Conservation (phyloP, 345 rosid genomes). For the Citrus trifoliata region DNA sequence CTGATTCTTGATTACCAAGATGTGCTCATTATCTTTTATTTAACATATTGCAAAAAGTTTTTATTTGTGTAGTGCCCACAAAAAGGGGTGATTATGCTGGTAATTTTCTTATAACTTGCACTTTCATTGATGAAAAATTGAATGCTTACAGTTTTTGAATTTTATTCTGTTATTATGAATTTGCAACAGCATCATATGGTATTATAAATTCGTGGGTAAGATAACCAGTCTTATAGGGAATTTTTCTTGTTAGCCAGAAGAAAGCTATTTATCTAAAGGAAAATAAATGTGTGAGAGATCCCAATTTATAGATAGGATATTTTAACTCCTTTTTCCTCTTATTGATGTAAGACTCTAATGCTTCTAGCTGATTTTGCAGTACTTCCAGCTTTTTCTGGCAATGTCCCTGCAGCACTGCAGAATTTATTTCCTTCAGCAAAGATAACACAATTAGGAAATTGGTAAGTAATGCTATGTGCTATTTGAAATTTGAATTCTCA, state of each 20-base stretch:
- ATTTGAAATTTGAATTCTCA: slow-evolving; percentile 3
- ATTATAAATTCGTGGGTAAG: not conserved
- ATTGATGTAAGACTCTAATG: slow-evolving; percentile 2
- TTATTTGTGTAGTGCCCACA: too few relatives aligned
- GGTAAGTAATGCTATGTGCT: slow-evolving; percentile 35
- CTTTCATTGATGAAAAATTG: not conserved
- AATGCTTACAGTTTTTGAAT: not conserved
- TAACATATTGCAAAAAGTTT: too few relatives aligned
- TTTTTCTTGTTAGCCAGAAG: not conserved
- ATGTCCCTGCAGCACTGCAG: slow-evolving; percentile 56
- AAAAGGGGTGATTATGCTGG: too few relatives aligned
- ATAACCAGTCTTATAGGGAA: not conserved
- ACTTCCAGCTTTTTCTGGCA: slow-evolving; percentile 77
- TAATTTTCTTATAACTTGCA: not conserved
- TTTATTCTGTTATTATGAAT: not conserved
- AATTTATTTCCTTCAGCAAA: slow-evolving; percentile 59
- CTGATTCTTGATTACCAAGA: too few relatives aligned
- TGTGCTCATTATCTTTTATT: too few relatives aligned
- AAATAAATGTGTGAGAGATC: not conserved
- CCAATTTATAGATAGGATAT: not conserved
- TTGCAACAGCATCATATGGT: not conserved
- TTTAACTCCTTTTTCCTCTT: not conserved
- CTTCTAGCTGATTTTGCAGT: slow-evolving; percentile 37
- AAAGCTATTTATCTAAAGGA: not conserved
- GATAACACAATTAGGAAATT: slow-evolving; percentile 63